Conservation (phyloP, 225 moss, liverwort and hornwort genomes). For the Thuidium tamariscinum region DNA sequence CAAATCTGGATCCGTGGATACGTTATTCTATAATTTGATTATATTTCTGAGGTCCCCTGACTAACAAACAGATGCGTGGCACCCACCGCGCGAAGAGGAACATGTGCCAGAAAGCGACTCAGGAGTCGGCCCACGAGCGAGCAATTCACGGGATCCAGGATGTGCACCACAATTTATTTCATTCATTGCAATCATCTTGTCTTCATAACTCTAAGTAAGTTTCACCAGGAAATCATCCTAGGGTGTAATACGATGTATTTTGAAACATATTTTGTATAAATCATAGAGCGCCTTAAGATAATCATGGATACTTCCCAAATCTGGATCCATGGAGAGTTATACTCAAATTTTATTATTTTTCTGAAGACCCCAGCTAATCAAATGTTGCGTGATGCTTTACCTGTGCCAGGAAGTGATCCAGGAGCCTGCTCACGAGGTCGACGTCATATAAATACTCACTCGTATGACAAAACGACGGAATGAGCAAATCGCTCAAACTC, state of each 20-base stretch:
- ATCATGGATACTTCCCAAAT: not conserved
- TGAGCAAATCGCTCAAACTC: conserved; percentile 63
- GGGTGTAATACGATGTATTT: not conserved
- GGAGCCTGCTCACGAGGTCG: conserved; percentile 75
- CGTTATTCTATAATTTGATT: not conserved
- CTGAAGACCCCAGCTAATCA: not conserved
- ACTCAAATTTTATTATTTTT: not conserved
- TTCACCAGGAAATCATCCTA: not conserved
- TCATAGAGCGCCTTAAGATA: not conserved
- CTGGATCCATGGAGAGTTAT: not conserved
- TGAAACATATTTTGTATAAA: not conserved
- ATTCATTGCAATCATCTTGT: not conserved
- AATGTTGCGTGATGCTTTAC: not conserved
- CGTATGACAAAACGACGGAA: conserved; percentile 45
- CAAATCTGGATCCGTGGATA: not conserved
- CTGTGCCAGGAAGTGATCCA: conserved; percentile 60
- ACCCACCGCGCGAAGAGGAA: not conserved
- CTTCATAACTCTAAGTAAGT: not conserved
- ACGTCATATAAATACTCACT: conserved; percentile 75
- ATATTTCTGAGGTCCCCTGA: not conserved
- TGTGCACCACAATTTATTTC: not conserved
- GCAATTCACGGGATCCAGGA: not conserved
- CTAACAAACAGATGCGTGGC: not conserved
- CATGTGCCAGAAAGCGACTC: not conserved
- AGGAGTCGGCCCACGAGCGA: not conserved